These are phyloP conservation scores for Leishmania lainsoni DNA, from an alignment of 208 protist species.

Conservation along the genomic window DNA sequence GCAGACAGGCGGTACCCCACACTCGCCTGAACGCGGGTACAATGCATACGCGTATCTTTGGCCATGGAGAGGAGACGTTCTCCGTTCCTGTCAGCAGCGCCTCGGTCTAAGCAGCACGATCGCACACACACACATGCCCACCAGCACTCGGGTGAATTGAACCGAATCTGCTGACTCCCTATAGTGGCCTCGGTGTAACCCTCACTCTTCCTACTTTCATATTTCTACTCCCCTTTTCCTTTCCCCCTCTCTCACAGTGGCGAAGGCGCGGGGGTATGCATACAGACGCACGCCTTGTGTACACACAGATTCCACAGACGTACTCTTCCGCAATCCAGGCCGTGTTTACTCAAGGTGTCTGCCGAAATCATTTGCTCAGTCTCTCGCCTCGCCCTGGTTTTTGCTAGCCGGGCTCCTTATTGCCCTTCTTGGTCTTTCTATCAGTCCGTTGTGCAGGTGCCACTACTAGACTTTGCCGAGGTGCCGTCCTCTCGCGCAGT, in stretches of 20 bases:
- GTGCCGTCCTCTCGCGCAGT: too few relatives aligned
- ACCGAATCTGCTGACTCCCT: background rate
- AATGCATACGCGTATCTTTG: background rate
- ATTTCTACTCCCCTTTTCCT: background rate
- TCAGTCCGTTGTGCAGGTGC: background rate
- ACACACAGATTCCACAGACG: background rate
- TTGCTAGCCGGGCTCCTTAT: background rate
- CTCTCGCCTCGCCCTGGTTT: background rate
- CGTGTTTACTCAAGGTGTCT: background rate
- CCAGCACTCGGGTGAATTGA: background rate
- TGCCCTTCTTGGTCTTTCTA: background rate
- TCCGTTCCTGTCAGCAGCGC: background rate
- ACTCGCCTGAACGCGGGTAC: background rate
- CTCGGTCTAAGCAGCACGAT: background rate
- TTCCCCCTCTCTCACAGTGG: constrained; percentile 3
- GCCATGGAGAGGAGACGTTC: background rate
- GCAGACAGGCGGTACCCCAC: background rate
- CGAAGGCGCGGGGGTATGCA: background rate
- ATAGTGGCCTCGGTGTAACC: background rate
- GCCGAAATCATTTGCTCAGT: background rate
- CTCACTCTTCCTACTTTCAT: background rate
- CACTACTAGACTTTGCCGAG: too few relatives aligned
- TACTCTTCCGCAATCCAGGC: background rate
- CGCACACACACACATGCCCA: background rate
- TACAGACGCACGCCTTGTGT: background rate